Conservation (phyloP, 306 rosid genomes). For the Glycyrrhiza uralensis region DNA sequence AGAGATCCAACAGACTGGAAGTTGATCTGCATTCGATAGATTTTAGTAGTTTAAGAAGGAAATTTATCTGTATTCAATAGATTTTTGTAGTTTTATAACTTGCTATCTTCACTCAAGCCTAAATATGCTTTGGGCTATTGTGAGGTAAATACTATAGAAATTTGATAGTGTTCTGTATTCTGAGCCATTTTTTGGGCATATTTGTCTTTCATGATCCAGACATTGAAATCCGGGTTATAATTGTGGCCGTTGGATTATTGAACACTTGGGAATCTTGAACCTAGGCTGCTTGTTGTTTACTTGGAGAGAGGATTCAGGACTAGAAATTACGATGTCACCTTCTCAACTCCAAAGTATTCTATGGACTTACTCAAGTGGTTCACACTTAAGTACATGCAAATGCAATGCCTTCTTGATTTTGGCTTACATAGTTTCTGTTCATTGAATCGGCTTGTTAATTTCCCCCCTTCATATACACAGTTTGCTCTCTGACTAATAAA, state of each 20-base stretch:
- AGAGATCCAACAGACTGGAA: background rate
- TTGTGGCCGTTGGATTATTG: background rate
- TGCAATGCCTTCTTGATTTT: background rate
- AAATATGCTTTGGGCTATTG: background rate
- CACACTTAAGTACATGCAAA: background rate
- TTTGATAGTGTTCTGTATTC: background rate
- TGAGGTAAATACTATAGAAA: background rate
- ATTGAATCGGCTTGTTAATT: background rate
- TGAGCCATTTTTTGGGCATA: background rate
- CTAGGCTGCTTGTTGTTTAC: background rate
- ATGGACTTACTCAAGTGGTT: background rate
- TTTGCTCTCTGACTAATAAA: background rate
- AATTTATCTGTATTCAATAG: background rate
- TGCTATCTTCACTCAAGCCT: background rate
- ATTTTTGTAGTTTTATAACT: background rate
- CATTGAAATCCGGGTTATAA: background rate
- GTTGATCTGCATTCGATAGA: background rate
- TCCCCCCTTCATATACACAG: background rate
- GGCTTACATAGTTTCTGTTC: background rate
- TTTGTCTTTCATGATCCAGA: background rate
- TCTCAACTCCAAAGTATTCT: background rate
- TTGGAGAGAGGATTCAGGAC: background rate
- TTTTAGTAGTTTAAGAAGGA: background rate
- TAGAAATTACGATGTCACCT: background rate
- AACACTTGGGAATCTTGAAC: background rate